Conservation (phyloP, 768 basidiomycete species). For the Tulasnella sp. region DNA sequence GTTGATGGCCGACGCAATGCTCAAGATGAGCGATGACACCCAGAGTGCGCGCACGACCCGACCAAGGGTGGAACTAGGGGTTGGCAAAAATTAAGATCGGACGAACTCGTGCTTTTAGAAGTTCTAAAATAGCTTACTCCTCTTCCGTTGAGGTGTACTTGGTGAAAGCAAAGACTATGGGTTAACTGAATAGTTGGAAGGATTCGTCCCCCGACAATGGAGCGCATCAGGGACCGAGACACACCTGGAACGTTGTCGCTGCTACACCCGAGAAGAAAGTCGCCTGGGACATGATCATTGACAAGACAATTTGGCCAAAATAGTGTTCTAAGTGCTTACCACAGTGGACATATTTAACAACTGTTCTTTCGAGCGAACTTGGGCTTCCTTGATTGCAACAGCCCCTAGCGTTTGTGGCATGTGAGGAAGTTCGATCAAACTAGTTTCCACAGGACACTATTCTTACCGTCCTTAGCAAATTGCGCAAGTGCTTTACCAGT, state of each 20-base stretch:
- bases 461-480: slow-evolving; percentile 70
- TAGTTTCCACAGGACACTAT: neutral
- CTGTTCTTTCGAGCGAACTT: neutral
- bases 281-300: neutral
- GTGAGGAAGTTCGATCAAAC: neutral
- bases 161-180: neutral
- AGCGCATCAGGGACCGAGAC: neutral
- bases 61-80: neutral
- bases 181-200: neutral
- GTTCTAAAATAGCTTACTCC: neutral
- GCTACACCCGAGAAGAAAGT: slow-evolving; percentile 11
- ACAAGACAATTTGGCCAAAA: neutral
- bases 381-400: slow-evolving; percentile 54
- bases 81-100: neutral
- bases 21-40: slow-evolving; percentile 27
- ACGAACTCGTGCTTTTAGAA: too few species aligned
- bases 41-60: slow-evolving; percentile 23
- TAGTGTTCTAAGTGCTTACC: neutral
- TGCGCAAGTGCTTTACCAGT: slow-evolving; percentile 63
- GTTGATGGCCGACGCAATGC: slow-evolving; percentile 28
- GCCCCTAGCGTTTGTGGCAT: slow-evolving; percentile 45
- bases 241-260: neutral
- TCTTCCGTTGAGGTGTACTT: neutral
- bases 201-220: neutral
- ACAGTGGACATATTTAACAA: slow-evolving; percentile 25